Evolutionary conservation across 2,329 filamentous ascomycete genomes (phyloP).

Genomic region (Geosmithia flava): DNA sequence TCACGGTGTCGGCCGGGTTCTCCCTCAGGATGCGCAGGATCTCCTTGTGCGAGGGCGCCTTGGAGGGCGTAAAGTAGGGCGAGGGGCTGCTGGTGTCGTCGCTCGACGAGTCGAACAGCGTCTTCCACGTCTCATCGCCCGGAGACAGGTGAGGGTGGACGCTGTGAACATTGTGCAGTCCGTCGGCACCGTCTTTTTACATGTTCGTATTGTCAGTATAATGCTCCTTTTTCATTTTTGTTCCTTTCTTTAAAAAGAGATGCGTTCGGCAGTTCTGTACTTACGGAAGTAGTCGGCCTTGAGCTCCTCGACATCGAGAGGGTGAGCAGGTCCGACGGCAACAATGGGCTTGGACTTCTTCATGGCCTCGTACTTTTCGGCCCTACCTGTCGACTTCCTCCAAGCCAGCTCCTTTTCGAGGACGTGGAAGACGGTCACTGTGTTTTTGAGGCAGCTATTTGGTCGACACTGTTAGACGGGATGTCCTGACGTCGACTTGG

Average conservation of each 20-base stretch:
- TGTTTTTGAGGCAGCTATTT: slow-evolving; percentile 72
- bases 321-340: slow-evolving; percentile 75
- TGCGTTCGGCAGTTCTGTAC: too few species aligned
- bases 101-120: slow-evolving; percentile 38
- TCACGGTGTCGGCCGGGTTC: slow-evolving; percentile 72
- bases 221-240: not conserved
- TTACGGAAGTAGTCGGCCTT: slow-evolving; percentile 80
- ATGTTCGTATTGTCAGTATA: not conserved
- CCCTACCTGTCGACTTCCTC: slow-evolving; percentile 56
- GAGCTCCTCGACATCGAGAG: slow-evolving; percentile 71
- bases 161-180: slow-evolving; percentile 63
- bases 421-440: slow-evolving; percentile 81
- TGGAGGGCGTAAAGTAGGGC: slow-evolving; percentile 63
- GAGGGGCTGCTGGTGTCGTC: slow-evolving; percentile 32
- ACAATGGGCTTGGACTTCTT: slow-evolving; percentile 66
- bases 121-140: slow-evolving; percentile 59
- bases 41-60: slow-evolving; percentile 63
- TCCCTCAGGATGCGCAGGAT: slow-evolving; percentile 78
- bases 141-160: slow-evolving; percentile 65
- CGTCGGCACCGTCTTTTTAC: slow-evolving; percentile 56
- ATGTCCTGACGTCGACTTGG: not conserved
- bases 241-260: too few species aligned
- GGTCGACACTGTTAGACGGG: not conserved
- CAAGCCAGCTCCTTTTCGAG: slow-evolving; percentile 81
- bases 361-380: slow-evolving; percentile 62